Base-by-base conservation (phyloP, 2,329 filamentous ascomycete species). In the Atkinsonella texensis region DNA sequence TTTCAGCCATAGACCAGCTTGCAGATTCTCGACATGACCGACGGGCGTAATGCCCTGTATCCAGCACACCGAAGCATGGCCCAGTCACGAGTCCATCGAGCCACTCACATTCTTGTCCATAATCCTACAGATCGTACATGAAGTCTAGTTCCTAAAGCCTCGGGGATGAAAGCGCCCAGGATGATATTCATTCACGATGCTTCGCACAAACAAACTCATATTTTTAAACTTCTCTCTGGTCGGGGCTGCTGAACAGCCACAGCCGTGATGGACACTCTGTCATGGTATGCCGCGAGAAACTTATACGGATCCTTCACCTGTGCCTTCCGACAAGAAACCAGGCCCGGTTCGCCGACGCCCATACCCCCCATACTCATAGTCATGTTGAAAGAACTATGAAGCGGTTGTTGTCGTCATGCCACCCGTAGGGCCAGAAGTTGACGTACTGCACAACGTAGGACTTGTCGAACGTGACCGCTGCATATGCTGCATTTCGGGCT, bases 371-470 rank as follows among this genome's bases (percentile, higher is more conserved):
- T 57, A 52, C 28, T 52, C 32, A 10, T 53, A 52, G 35, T 54
- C 55, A 40, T 41, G 57, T 23, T 56, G 46, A 15, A 58, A 58
- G 9, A 55, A 56, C 4, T 32, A 12, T 48, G 31, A 35, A 45
- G 4, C 31, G 32, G 33, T 35, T 41, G 44, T 54, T 55, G 42
- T 47, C 51, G 33, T 58, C 53, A 2, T 23, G 50, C 54, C 54
- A 56, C 13, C 53, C 57, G 18, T 52, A 49, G 20, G 57, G 57
- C 57, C 57, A 59, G 48, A 57, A 59, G 41, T 59, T 59, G 46
- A 59, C 54, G 46, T 59, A 59, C 40, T 59, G 57, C 28, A 59
- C 57, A 9, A 48, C 55, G 43, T 47, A 51, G 12, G 56, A 52
- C 46, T 54, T 51, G 10, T 48, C 41, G 53, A 59, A 59, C 15